Evolutionary conservation across 768 basidiomycete species (phyloP).

Genomic region (Mycena olivaceomarginata): DNA sequence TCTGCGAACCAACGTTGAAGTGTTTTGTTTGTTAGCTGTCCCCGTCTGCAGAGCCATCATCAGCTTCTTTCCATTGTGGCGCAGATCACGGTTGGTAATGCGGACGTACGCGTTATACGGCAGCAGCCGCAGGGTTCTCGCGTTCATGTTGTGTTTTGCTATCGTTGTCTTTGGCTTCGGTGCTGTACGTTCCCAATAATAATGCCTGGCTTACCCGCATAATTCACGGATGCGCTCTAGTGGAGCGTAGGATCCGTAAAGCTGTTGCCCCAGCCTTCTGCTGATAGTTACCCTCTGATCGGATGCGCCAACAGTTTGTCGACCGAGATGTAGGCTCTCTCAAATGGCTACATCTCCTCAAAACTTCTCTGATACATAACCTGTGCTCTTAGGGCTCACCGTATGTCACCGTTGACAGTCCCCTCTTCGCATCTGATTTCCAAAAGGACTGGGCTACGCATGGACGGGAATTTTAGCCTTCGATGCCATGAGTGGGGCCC

Average conservation of each 20-base stretch:
- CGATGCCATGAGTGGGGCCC: constrained; percentile 53
- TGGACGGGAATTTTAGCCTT: constrained; percentile 62
- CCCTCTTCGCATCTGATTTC: no score
- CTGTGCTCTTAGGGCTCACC: constrained; percentile 21
- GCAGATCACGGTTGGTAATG: neutral
- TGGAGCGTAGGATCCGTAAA: neutral
- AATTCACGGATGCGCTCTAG: neutral
- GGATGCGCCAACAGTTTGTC: neutral
- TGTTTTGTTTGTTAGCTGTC: neutral
- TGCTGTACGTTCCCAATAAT: neutral
- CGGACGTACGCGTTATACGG: neutral
- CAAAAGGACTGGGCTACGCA: constrained; percentile 54
- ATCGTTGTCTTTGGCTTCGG: neutral
- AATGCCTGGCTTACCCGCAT: neutral
- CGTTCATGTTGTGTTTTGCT: neutral
- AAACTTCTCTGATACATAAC: neutral
- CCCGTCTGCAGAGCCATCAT: neutral
- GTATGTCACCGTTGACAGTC: constrained; percentile 29
- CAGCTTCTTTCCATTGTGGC: neutral
- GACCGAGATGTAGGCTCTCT: neutral
- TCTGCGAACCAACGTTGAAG: no score
- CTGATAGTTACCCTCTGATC: neutral
- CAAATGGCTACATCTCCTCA: no score
- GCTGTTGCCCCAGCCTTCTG: neutral
- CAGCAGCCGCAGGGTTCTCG: neutral